A percentile compares a stretch with the other conserved stretches of the same genome.
Evolutionary conservation across 352 stramenopile species (phyloP).

Genomic region (Pythium diclinum): DNA sequence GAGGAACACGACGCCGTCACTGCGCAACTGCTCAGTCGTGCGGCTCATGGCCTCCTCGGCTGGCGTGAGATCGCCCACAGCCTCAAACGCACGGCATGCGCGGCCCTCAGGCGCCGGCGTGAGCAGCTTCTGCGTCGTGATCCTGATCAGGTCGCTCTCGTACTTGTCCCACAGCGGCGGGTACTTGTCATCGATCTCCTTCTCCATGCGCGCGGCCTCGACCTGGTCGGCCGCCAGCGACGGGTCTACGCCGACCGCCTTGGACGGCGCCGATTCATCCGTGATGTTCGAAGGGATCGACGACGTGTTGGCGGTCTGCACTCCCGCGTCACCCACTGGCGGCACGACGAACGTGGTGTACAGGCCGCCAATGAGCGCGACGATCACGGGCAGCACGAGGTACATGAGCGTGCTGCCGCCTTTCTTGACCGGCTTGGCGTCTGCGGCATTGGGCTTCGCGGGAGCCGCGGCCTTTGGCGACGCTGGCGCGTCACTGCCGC

Average conservation of each 20-base stretch:
- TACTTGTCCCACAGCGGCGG: slow-evolving; percentile 46
- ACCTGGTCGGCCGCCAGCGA: slow-evolving; percentile 15
- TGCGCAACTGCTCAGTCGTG: slow-evolving; percentile 30
- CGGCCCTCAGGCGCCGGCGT: slow-evolving; percentile 3
- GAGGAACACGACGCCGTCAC: slow-evolving; percentile 46
- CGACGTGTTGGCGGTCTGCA: slow-evolving; percentile 8
- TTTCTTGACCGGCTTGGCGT: slow-evolving; percentile 6
- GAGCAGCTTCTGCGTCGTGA: slow-evolving; percentile 45
- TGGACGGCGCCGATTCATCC: not conserved
- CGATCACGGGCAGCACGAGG: slow-evolving; percentile 30
- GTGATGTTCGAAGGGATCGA: slow-evolving; percentile 13
- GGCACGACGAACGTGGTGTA: slow-evolving; percentile 22
- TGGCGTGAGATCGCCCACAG: slow-evolving; percentile 30
- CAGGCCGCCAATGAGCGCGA: slow-evolving; percentile 35
- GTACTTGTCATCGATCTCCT: slow-evolving; percentile 23
- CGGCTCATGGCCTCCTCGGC: slow-evolving; percentile 37
- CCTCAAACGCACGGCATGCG: slow-evolving; percentile 31
- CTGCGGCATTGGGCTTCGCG: not conserved
- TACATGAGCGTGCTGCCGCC: slow-evolving; percentile 29
- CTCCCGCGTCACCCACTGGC: not conserved
- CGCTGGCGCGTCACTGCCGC: slow-evolving; percentile 4
- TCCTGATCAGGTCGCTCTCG: slow-evolving; percentile 46
- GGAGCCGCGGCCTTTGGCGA: not conserved
- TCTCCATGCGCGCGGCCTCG: slow-evolving; percentile 16
- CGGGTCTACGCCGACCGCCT: not conserved